Evolutionary conservation across 371 early-diverging fungal genomes (phyloP).

Genomic region (Mortierella sp.): DNA sequence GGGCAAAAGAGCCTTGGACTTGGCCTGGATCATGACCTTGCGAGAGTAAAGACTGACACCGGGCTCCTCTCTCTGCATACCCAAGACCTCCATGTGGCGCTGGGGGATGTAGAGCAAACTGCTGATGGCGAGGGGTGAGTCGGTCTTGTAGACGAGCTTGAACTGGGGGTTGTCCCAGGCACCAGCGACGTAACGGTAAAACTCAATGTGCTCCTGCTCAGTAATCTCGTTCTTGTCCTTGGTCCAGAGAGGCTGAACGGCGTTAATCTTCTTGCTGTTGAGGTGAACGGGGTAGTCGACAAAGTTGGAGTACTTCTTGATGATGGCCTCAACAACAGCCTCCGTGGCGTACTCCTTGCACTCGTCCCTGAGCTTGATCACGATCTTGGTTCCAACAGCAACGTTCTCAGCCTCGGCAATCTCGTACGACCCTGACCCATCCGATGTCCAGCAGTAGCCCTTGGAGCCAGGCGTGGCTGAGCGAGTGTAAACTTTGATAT

Average conservation of each 20-base stretch:
- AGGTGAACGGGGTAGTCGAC: slow-evolving; percentile 96
- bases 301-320: slow-evolving; percentile 98
- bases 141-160: slow-evolving; percentile 82
- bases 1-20: slow-evolving; percentile 81
- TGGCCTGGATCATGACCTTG: slow-evolving; percentile 85
- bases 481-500: slow-evolving; percentile 86
- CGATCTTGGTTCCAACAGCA: slow-evolving; percentile 93
- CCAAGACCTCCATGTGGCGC: slow-evolving; percentile 77
- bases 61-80: slow-evolving; percentile 74
- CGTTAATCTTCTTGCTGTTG: slow-evolving; percentile 84
- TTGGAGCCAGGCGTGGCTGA: slow-evolving; percentile 79
- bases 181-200: slow-evolving; percentile 88
- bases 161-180: slow-evolving; percentile 84
- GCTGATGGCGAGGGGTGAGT: slow-evolving; percentile 82
- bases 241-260: slow-evolving; percentile 96
- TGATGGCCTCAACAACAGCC: slow-evolving; percentile 78
- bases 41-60: slow-evolving; percentile 87
- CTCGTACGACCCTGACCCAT: slow-evolving; percentile 84
- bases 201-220: slow-evolving; percentile 91
- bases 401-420: slow-evolving; percentile 84
- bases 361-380: slow-evolving; percentile 93
- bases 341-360: slow-evolving; percentile 88
- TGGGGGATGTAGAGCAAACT: slow-evolving; percentile 83
- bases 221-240: slow-evolving; percentile 82
- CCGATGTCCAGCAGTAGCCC: slow-evolving; percentile 89